Conservation (phyloP, 1,284 basidiomycete genomes). For the Pseudozyma sp. region DNA sequence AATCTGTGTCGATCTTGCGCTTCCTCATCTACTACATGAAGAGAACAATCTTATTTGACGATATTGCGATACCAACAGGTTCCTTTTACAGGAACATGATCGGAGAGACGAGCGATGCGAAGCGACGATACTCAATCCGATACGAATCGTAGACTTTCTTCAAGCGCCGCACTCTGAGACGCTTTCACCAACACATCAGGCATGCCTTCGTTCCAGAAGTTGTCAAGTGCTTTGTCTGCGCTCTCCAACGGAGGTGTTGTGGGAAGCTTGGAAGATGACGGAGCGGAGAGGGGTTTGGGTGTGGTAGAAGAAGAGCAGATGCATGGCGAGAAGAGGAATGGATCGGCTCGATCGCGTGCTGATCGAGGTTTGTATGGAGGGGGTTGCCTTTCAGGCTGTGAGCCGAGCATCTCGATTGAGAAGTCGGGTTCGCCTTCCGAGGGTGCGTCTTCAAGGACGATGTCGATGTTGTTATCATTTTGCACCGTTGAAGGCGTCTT, state of each 20-base stretch:
- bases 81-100: neutral
- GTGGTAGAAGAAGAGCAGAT: neutral
- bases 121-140: neutral
- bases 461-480: constrained; percentile 4
- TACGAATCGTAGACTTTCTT: constrained; percentile 6
- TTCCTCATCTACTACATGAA: no score
- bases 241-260: neutral
- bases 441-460: neutral
- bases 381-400: neutral
- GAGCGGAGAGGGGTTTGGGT: neutral
- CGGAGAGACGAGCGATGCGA: neutral
- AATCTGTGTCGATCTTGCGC: no score
- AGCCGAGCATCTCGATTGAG: neutral
- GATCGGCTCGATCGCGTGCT: constrained; percentile 2
- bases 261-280: neutral
- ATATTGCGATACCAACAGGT: no score
- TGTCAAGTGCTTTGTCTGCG: neutral
- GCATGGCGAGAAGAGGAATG: constrained; percentile 27
- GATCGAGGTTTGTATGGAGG: constrained; percentile 4
- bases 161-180: constrained; percentile 7
- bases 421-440: constrained; percentile 23
- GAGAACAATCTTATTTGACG: no score
- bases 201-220: constrained; percentile 21
- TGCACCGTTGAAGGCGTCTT: neutral
- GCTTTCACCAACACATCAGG: constrained; percentile 19